phyloP scores from a whole-genome alignment of 805 yeast species.

The Cephaloascus albidus region DNA sequence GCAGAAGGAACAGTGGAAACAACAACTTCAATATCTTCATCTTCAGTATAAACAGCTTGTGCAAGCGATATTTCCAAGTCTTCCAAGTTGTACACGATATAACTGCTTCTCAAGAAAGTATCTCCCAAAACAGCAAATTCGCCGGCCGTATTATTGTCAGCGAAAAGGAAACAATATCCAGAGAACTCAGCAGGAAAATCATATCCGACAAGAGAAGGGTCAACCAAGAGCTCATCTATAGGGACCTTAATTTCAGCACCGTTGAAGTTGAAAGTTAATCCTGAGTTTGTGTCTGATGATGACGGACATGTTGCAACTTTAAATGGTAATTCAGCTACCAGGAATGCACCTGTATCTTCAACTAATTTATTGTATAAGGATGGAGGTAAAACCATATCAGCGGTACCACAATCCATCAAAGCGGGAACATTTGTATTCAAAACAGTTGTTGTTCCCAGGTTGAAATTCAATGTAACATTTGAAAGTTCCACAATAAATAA shows the following conservation, averaged over 20 bases:
- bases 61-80: constrained; percentile 7
- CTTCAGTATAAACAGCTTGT: constrained; percentile 10
- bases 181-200: neutral
- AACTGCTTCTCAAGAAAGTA: constrained; percentile 9
- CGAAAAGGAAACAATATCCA: neutral
- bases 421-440: neutral
- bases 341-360: too few relatives aligned
- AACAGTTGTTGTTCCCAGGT: neutral
- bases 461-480: too few relatives aligned
- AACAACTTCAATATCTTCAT: constrained; percentile 21
- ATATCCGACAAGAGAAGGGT: neutral
- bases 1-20: constrained; percentile 18
- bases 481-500: constrained; percentile 20
- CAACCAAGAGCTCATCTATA: neutral
- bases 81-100: constrained; percentile 10
- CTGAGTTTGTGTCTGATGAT: neutral
- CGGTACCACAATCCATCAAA: neutral
- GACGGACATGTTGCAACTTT: neutral
- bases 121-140: constrained; percentile 12
- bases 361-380: too few relatives aligned
- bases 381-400: neutral
- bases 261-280: neutral
- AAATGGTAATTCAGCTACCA: too few relatives aligned
- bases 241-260: neutral
- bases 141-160: neutral